These are phyloP conservation scores for Trichoderma virens DNA, from an alignment of 495 filamentous ascomycete species.

Conservation along the genomic window DNA sequence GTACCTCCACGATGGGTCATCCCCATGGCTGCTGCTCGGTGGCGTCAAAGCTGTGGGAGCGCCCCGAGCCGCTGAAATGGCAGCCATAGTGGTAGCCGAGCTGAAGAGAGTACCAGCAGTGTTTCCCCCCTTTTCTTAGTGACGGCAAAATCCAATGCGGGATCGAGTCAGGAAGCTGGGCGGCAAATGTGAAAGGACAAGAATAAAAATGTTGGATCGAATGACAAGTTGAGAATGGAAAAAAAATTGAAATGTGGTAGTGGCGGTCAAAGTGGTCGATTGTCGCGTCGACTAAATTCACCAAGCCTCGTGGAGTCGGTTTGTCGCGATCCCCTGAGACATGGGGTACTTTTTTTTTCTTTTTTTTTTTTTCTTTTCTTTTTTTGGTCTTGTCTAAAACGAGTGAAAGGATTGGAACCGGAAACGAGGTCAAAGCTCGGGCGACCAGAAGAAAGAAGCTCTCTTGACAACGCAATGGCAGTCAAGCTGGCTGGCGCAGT, in stretches of 20 bases:
- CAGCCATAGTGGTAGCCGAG: constrained; percentile 33
- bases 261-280: background rate
- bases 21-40: constrained; percentile 44
- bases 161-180: background rate
- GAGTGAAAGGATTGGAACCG: background rate
- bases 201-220: constrained; percentile 4
- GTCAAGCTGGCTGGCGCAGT: background rate
- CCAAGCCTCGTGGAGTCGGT: constrained; percentile 6
- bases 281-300: background rate
- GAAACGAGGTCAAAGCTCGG: background rate
- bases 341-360: constrained; percentile 1
- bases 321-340: constrained; percentile 8
- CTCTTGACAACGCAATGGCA: background rate
- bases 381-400: background rate
- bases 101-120: background rate
- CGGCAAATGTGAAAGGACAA: background rate
- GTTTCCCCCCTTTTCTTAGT: background rate
- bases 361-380: background rate
- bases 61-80: constrained; percentile 42
- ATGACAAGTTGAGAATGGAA: background rate
- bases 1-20: constrained; percentile 41
- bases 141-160: background rate
- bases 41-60: constrained; percentile 41
- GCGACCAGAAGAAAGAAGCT: background rate
- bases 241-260: background rate